These are phyloP conservation scores for Trichosporon coremiiforme DNA, from an alignment of 1,284 basidiomycete species.

Conservation along the genomic window DNA sequence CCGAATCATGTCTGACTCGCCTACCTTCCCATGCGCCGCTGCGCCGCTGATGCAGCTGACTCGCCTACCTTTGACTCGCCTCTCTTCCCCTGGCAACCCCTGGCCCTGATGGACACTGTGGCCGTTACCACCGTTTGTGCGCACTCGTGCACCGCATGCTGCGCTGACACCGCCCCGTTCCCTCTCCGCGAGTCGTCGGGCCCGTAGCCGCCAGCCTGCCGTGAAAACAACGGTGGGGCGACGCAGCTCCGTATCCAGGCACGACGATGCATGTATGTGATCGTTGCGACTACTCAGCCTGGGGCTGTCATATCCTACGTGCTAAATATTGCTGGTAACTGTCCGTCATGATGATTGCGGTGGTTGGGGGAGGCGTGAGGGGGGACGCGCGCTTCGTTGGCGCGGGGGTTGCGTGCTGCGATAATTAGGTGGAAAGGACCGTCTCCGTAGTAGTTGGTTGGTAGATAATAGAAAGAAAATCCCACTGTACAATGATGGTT, in stretches of 20 bases:
- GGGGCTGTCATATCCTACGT: background rate
- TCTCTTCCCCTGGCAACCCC: slow-evolving; percentile 10
- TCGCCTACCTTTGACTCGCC: background rate
- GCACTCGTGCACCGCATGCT: background rate
- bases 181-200: too few species aligned
- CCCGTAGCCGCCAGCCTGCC: background rate
- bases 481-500: background rate
- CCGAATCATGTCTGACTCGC: too few species aligned
- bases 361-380: background rate
- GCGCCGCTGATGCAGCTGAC: too few species aligned
- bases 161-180: background rate
- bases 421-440: background rate
- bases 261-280: slow-evolving; percentile 16
- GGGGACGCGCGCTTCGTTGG: background rate
- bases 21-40: too few species aligned
- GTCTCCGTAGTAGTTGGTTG: slow-evolving; percentile 7
- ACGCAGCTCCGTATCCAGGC: background rate
- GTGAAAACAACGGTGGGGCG: background rate
- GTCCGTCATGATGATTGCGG: slow-evolving; percentile 14
- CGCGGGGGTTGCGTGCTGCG: background rate
- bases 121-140: background rate
- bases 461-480: background rate
- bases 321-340: background rate
- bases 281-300: slow-evolving; percentile 2
- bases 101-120: background rate